Base-by-base conservation (phyloP, 768 basidiomycete species). In the Guyanaporus albipodus region DNA sequence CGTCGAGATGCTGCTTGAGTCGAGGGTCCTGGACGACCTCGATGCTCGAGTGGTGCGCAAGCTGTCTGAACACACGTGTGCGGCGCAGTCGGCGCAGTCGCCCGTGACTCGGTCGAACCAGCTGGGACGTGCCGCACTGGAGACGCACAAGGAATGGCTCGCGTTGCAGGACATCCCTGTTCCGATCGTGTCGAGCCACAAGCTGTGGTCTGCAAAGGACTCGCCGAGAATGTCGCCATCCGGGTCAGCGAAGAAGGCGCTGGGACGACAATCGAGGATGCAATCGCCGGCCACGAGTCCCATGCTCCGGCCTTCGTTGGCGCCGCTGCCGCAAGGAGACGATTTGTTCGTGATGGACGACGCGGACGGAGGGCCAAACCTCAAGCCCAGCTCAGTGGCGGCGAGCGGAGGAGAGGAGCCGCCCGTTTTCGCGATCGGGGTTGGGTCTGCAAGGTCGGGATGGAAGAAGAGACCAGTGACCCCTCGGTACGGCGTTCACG, bases 321-420 rank as follows among this genome's bases (percentile, higher is more conserved):
- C 34, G 6, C 19, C 38, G 11, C 39, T 6, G 4, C 33, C 22
- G 2, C 62, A 7, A 0, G 73, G 77, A 3, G 81, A 91, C 46
- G 91, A 89, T 41, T 73, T 93, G 24, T 93, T 95, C 57, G 60
- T 71, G 7, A 93, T 94, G 90, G 92, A 94, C 57, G 87, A 88
- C 40, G 66, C 74, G 4, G 82, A 81, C n/a, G 53, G 58, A 8
- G 59, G 67, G 2, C 66, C 65, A 7, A 38, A 65, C 3, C 51
- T 68, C 15, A 61, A 54, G 11, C 39, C 61, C 10, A 36, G 48
- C 8, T 50, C 53, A 4, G 50, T 53, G 19, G 56, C 56, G 24
- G 27, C 19, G 4, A 32, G 23, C 23, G 38, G 46, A 7, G 23
- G 35, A 3, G 55, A 54, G n/a, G 51, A 54, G 14, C 12, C 4